A percentile compares a stretch with the other conserved stretches of the same genome.
Conservation (phyloP, 2,329 filamentous ascomycete genomes). For the Aaosphaeria arxii region DNA sequence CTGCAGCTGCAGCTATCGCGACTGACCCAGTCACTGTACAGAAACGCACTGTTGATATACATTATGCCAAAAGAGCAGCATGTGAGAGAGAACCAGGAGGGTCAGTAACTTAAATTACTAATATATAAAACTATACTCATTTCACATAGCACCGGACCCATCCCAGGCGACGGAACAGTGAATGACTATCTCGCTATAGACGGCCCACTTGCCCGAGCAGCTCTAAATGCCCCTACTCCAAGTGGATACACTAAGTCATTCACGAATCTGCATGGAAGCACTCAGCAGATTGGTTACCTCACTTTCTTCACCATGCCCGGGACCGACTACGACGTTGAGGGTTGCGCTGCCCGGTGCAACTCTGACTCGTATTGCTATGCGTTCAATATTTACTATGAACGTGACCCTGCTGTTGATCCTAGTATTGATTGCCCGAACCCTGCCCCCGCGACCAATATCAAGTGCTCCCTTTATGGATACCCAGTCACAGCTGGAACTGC, state of each 20-base stretch:
- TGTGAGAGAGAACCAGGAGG: neutral
- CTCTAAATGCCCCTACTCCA: constrained; percentile 9
- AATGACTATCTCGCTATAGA: constrained; percentile 7
- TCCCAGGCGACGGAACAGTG: constrained; percentile 11
- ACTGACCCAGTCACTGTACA: neutral
- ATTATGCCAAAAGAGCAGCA: neutral
- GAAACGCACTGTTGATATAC: neutral
- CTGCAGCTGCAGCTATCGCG: neutral
- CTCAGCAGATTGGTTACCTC: constrained; percentile 24
- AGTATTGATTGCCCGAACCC: constrained; percentile 15
- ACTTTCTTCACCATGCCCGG: constrained; percentile 21
- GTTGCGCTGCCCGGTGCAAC: constrained; percentile 18
- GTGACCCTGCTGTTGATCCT: constrained; percentile 17
- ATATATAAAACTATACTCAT: neutral
- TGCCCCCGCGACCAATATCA: constrained; percentile 19
- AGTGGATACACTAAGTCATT: constrained; percentile 15
- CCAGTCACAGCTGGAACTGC: constrained; percentile 13
- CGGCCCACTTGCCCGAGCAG: constrained; percentile 8
- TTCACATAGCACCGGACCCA: constrained; percentile 5
- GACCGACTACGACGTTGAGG: constrained; percentile 10
- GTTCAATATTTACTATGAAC: constrained; percentile 30
- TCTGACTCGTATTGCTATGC: constrained; percentile 21
- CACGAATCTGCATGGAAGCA: constrained; percentile 11
- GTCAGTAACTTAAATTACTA: neutral
- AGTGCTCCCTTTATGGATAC: constrained; percentile 27